phyloP scores from a whole-genome alignment of 2,329 filamentous ascomycete species.

The Ceratocystis destructans region DNA sequence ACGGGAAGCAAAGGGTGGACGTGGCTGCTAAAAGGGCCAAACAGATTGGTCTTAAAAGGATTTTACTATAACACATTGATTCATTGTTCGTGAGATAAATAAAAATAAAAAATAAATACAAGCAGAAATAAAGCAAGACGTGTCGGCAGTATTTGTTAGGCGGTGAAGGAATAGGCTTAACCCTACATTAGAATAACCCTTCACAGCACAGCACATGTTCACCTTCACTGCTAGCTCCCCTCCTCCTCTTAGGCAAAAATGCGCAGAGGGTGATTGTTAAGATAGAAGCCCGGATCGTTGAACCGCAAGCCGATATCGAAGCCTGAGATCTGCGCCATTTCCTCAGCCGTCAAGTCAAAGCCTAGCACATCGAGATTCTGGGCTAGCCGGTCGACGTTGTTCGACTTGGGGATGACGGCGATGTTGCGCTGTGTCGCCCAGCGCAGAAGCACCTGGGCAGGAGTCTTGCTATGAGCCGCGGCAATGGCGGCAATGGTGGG shows the following conservation, averaged over 20 bases:
- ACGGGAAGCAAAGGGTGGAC: neutral
- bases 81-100: neutral
- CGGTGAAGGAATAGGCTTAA: neutral
- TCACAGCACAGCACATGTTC: neutral
- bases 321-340: constrained; percentile 51
- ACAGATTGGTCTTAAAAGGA: neutral
- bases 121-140: neutral
- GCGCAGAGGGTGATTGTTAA: constrained; percentile 33
- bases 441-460: constrained; percentile 69
- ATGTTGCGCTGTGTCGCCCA: constrained; percentile 77
- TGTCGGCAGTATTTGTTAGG: neutral
- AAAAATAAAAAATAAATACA: too few relatives aligned
- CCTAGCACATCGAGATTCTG: constrained; percentile 54
- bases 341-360: constrained; percentile 52
- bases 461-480: constrained; percentile 54
- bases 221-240: neutral
- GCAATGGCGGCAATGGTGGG: constrained; percentile 50
- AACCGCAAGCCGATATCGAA: constrained; percentile 57
- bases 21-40: neutral
- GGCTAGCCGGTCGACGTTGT: constrained; percentile 36
- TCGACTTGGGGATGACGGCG: constrained; percentile 72
- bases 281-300: constrained; percentile 46
- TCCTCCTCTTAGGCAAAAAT: constrained; percentile 34
- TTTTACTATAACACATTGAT: neutral
- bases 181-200: neutral